phyloP scores from a whole-genome alignment of 2,329 filamentous ascomycete genomes.

The Clonostachys chloroleuca region DNA sequence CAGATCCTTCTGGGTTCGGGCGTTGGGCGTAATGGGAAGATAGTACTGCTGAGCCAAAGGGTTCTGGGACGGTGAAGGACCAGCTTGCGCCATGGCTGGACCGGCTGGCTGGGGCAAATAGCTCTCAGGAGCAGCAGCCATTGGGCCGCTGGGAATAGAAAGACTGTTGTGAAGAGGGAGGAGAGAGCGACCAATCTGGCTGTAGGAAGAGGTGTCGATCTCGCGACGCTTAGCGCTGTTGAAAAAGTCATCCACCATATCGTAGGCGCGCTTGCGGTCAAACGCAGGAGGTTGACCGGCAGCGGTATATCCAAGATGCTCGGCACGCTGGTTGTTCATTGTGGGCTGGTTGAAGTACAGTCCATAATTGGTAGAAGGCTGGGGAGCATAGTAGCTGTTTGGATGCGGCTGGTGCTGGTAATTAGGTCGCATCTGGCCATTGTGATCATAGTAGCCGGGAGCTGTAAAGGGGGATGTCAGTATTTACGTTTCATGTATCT shows the following conservation, averaged over 20 bases:
- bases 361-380: conserved; percentile 56
- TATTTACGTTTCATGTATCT: not conserved
- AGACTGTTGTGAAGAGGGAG: conserved; percentile 74
- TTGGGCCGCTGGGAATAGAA: conserved; percentile 50
- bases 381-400: conserved; percentile 52
- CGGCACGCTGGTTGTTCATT: conserved; percentile 47
- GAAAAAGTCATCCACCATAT: conserved; percentile 91
- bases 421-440: conserved; percentile 57
- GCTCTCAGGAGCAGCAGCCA: conserved; percentile 36
- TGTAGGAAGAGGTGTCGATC: conserved; percentile 85
- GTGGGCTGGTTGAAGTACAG: conserved; percentile 73
- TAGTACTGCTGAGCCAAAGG: conserved; percentile 69
- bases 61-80: conserved; percentile 53
- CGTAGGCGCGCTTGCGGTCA: conserved; percentile 77
- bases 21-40: conserved; percentile 77
- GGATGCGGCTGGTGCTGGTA: conserved; percentile 48
- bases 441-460: conserved; percentile 61
- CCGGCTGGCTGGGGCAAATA: conserved; percentile 42
- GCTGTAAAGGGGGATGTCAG: conserved; percentile 25
- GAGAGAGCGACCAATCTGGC: conserved; percentile 84
- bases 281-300: conserved; percentile 45
- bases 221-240: conserved; percentile 87
- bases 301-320: conserved; percentile 60
- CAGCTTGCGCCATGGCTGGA: conserved; percentile 48
- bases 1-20: conserved; percentile 90